These are phyloP conservation scores for Epichloe sp. DNA, from an alignment of 2,329 filamentous ascomycete species.

Conservation along the genomic window DNA sequence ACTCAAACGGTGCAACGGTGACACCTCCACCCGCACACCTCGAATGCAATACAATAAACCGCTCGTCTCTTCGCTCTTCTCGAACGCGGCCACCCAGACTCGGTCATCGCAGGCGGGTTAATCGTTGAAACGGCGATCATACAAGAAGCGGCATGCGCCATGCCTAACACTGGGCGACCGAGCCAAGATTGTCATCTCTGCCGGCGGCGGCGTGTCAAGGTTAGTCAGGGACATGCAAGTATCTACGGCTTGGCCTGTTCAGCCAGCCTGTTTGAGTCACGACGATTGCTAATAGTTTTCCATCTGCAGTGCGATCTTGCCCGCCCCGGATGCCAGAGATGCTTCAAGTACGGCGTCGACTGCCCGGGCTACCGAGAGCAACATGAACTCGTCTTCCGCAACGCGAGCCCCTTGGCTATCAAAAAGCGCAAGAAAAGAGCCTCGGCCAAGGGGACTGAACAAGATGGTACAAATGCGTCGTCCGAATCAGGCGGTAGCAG, in stretches of 20 bases:
- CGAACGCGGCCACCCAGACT: background rate
- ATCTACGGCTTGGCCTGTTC: background rate
- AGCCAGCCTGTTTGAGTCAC: too few species aligned
- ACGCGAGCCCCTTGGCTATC: constrained; percentile 16
- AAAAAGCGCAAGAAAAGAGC: constrained; percentile 19
- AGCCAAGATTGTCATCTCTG: constrained; percentile 29
- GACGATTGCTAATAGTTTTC: too few species aligned
- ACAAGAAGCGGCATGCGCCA: constrained; percentile 7
- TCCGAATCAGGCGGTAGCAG: background rate
- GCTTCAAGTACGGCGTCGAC: constrained; percentile 25
- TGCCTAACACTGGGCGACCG: constrained; percentile 29
- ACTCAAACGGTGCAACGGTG: too few species aligned
- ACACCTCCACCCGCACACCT: background rate
- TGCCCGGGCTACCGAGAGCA: constrained; percentile 28
- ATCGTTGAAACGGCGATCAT: background rate
- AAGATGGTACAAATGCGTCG: background rate
- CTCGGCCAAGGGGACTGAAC: constrained; percentile 2
- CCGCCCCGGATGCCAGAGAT: constrained; percentile 26
- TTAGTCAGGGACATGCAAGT: constrained; percentile 10
- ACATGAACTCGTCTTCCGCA: constrained; percentile 26
- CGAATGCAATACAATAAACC: background rate
- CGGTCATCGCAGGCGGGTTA: background rate
- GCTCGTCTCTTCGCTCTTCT: background rate
- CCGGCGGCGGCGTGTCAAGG: constrained; percentile 27
- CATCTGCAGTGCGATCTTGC: constrained; percentile 24